Percentiles rank a stretch among this genome's conserved stretches.
These are phyloP conservation scores for Lactarius evosmus DNA, from an alignment of 768 basidiomycete genomes.

Conservation along the genomic window DNA sequence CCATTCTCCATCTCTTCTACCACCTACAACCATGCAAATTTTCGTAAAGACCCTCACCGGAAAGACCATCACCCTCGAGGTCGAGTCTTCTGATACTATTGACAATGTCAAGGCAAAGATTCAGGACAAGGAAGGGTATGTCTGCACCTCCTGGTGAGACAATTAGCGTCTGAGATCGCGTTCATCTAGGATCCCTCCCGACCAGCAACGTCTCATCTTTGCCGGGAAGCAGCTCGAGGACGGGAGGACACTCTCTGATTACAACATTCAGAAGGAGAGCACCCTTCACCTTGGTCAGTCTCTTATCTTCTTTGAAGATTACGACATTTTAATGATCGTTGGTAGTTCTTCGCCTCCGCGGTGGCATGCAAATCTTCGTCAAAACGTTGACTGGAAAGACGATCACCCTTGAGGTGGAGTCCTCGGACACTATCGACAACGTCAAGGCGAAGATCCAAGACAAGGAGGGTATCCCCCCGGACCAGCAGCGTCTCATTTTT, in stretches of 20 bases:
- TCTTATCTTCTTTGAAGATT: constrained; percentile 41
- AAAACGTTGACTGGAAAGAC: constrained; percentile 91
- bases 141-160: background rate
- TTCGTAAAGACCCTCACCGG: constrained; percentile 62
- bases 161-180: background rate
- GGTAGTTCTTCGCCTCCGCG: constrained; percentile 43
- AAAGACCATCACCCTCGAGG: constrained; percentile 76
- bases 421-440: constrained; percentile 72
- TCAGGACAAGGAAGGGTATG: constrained; percentile 83
- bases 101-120: constrained; percentile 79
- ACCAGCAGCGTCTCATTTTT: constrained; percentile 94
- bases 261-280: constrained; percentile 65
- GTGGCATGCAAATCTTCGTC: constrained; percentile 80
- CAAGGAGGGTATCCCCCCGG: constrained; percentile 83
- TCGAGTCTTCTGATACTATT: constrained; percentile 68
- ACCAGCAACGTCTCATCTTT: constrained; percentile 77
- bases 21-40: constrained; percentile 43
- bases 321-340: constrained; percentile 37
- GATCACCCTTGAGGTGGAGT: constrained; percentile 84
- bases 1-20: background rate
- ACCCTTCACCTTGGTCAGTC: constrained; percentile 52
- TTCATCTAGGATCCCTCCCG: constrained; percentile 62
- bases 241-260: constrained; percentile 69
- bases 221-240: constrained; percentile 85
- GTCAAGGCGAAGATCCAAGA: constrained; percentile 84